phyloP scores from a whole-genome alignment of 2,329 filamentous ascomycete genomes.

The Furcasterigmium furcatum region DNA sequence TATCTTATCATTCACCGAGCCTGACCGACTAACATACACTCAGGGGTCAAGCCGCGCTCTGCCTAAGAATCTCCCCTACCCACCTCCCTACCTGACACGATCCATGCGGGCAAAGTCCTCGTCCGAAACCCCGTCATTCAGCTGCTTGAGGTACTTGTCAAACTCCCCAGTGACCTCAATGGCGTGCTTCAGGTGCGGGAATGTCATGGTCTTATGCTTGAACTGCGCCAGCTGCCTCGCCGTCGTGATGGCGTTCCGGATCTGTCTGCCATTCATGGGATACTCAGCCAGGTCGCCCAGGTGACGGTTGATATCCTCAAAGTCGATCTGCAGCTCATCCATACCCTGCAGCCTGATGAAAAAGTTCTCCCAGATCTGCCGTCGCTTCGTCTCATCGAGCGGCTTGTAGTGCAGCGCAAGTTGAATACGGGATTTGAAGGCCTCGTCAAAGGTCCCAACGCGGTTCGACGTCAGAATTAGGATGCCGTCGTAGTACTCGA shows the following conservation, averaged over 20 bases:
- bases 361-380: slow-evolving; percentile 25
- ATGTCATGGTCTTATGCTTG: not conserved
- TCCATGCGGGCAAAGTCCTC: too few relatives aligned
- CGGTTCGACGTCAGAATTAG: slow-evolving; percentile 31
- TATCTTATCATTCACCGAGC: not conserved
- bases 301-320: not conserved
- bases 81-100: too few relatives aligned
- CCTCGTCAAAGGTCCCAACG: slow-evolving; percentile 29
- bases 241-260: not conserved
- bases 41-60: too few relatives aligned
- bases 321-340: not conserved
- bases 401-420: slow-evolving; percentile 28
- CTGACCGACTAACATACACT: not conserved
- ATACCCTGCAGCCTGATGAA: slow-evolving; percentile 10
- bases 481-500: slow-evolving; percentile 31
- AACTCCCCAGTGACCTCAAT: not conserved
- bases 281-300: not conserved
- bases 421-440: slow-evolving; percentile 31
- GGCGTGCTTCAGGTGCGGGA: not conserved
- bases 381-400: too few relatives aligned
- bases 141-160: not conserved
- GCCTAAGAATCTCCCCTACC: too few relatives aligned
- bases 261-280: not conserved
- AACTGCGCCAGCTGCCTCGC: not conserved
- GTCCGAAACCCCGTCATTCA: not conserved